A percentile compares a stretch with the other conserved stretches of the same genome.
phyloP scores from a whole-genome alignment of 495 filamentous ascomycete species.

The Penicillium chermesinum region DNA sequence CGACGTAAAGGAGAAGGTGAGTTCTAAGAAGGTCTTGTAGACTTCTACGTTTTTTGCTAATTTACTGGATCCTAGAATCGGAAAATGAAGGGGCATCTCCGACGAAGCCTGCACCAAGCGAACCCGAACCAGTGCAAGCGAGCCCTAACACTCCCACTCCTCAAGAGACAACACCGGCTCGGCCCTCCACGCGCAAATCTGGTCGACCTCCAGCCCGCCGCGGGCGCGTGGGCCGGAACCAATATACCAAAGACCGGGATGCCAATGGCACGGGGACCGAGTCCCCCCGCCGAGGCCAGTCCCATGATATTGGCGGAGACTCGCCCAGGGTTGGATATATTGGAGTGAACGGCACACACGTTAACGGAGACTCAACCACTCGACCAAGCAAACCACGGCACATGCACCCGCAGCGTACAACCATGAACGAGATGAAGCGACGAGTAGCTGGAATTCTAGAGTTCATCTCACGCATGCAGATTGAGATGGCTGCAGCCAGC shows the following conservation, averaged over 20 bases:
- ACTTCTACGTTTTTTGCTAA: conserved; percentile 5
- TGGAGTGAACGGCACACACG: conserved; percentile 28
- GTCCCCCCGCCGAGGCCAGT: conserved; percentile 62
- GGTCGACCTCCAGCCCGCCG: conserved; percentile 59
- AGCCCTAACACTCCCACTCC: conserved; percentile 52
- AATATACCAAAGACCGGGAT: conserved; percentile 76
- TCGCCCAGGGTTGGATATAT: conserved; percentile 36
- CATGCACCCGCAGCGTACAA: conserved; percentile 56
- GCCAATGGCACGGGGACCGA: conserved; percentile 50
- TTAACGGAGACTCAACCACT: conserved; percentile 42
- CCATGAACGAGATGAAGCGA: conserved; percentile 87
- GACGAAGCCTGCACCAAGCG: conserved; percentile 29
- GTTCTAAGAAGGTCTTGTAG: conserved; percentile 11
- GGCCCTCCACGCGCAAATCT: conserved; percentile 58
- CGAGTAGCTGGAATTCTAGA: conserved; percentile 78
- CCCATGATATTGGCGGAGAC: conserved; percentile 52
- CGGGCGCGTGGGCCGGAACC: conserved; percentile 74
- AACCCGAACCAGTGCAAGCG: conserved; percentile 40
- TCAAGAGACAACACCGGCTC: conserved; percentile 35
- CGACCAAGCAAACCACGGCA: conserved; percentile 56
- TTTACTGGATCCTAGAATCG: conserved; percentile 24
- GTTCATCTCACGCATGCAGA: conserved; percentile 83
- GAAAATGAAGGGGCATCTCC: conserved; percentile 36
- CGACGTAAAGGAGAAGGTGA: conserved; percentile 72
- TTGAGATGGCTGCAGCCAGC: conserved; percentile 68